These are phyloP conservation scores for Amanita rubescens DNA, from an alignment of 768 basidiomycete species.

Conservation along the genomic window DNA sequence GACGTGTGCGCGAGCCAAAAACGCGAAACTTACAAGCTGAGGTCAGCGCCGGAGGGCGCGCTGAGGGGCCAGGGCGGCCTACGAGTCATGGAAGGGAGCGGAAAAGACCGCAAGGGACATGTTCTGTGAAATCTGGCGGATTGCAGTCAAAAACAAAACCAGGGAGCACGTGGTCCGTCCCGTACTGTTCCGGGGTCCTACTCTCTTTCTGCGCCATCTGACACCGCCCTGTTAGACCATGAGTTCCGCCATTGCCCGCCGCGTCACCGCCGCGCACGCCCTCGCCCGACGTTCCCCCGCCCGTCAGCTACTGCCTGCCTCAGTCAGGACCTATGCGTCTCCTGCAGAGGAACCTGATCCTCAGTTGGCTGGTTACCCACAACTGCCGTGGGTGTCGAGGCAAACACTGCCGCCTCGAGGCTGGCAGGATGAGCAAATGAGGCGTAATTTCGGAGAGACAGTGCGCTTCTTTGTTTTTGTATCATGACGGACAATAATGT, in stretches of 20 bases:
- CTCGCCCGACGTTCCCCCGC: constrained; percentile 17
- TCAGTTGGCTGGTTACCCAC: constrained; percentile 66
- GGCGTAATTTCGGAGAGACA: constrained; percentile 76
- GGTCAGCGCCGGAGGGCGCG: constrained; percentile 35
- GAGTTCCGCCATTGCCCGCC: constrained; percentile 32
- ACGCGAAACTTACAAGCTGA: constrained; percentile 42
- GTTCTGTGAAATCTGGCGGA: neutral
- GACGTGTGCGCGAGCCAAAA: neutral
- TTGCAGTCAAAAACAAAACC: neutral
- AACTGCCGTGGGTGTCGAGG: constrained; percentile 58
- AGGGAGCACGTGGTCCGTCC: neutral
- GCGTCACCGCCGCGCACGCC: constrained; percentile 26
- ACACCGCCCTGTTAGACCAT: constrained; percentile 14
- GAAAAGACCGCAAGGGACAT: neutral
- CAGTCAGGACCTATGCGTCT: constrained; percentile 26
- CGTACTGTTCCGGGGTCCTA: neutral
- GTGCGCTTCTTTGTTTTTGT: constrained; percentile 32
- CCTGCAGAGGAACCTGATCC: constrained; percentile 45
- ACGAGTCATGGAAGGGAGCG: constrained; percentile 25
- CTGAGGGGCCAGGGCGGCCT: constrained; percentile 45
- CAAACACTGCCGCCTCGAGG: constrained; percentile 57
- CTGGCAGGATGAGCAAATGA: constrained; percentile 71
- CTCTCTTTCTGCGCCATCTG: neutral
- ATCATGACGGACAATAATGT: constrained; percentile 10
- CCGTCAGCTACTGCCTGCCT: constrained; percentile 3